Evolutionary conservation across 345 rosid genomes (phyloP), one percentile per base, ranked within the genome.

Genomic region (Citrus inodora): DNA sequence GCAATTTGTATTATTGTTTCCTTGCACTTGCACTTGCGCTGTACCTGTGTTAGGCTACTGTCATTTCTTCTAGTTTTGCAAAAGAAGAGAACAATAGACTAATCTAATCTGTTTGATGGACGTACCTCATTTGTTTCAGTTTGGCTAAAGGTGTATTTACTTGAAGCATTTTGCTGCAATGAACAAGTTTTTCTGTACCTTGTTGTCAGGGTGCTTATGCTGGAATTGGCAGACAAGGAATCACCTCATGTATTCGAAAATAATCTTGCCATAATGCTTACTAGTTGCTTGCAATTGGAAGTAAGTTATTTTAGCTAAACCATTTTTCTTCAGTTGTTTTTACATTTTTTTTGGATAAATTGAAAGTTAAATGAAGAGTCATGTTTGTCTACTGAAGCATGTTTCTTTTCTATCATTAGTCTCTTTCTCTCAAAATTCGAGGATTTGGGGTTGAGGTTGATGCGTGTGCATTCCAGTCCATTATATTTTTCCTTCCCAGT

Each of bases 341-440:
- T 38, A 28, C 62, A 1, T 42, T 6, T 51, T 38, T 17, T 73
- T 61, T 13, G 63, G 25, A 56, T 40, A 4, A 35, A 51, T 70
- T 74, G 40, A 7, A 67, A 59, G 27, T 42, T 9, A 56, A 48
- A 32, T 63, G 37, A 56, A 14, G 40, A 58, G 30, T 27, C 35
- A 25, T 69, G 24, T 19, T 64, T 71, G 27, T 37, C 3, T 27
- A 9, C 80, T 67, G 73, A 75, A 16, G 59, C 51, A 55, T 67
- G 27, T 82, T 74, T 81, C 42, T 80, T 73, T 83, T 84, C 73
- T 79, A 58, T 73, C 83, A 78, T 69, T 84, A 89, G 89, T 82
- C 85, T 80, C 88, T 89, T 76, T 86, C 81, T 80, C 80, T 91
- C 17, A 84, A 85, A 75, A 83, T 88, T 80, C 79, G 80, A 80